A percentile compares a stretch with the other conserved stretches of the same genome.
Conservation (phyloP, 306 rosid species). For the Citrullus colocynthis region DNA sequence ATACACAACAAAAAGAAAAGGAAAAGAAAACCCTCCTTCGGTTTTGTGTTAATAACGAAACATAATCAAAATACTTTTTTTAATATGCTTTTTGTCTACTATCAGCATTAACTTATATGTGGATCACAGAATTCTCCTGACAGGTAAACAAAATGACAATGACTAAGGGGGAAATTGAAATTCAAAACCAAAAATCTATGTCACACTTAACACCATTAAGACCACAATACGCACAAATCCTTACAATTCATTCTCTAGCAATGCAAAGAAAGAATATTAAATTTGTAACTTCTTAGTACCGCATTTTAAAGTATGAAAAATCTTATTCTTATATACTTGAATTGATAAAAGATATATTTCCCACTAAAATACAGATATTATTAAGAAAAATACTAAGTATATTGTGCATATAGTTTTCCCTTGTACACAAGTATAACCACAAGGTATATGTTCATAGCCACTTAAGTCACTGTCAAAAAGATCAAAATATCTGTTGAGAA, state of each 20-base stretch:
- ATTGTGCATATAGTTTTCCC: background rate
- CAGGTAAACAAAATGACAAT: background rate
- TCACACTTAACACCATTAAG: background rate
- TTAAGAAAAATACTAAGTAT: background rate
- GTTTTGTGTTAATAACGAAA: no score
- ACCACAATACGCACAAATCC: background rate
- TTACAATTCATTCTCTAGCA: background rate
- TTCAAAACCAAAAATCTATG: background rate
- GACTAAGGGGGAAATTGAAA: background rate
- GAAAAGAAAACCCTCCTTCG: background rate
- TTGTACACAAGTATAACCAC: background rate
- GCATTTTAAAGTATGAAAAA: background rate
- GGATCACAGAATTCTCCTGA: background rate
- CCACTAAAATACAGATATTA: background rate
- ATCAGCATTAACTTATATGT: background rate
- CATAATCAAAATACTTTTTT: no score
- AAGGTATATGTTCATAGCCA: background rate
- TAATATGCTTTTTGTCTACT: background rate
- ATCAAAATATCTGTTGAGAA: background rate
- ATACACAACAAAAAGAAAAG: background rate
- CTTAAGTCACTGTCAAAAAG: background rate
- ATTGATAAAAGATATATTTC: background rate
- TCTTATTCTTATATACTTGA: background rate
- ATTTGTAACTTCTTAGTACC: background rate
- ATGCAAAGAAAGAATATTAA: background rate